Base-by-base conservation (phyloP, 129 eudicot genomes). In the Chrysanthemum makinoi region DNA sequence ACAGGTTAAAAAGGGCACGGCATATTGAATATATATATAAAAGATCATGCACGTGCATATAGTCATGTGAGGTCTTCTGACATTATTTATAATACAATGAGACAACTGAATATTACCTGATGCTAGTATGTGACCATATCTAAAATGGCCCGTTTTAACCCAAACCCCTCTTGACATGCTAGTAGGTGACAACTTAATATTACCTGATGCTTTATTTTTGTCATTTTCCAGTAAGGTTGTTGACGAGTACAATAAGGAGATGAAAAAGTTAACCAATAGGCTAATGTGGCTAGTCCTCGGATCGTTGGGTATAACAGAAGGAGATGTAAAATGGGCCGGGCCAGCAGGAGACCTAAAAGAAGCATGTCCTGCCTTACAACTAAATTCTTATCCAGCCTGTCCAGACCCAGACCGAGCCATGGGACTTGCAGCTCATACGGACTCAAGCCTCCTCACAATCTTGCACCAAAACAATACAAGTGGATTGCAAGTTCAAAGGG, bases 331-430 rank as follows among this genome's bases (percentile, higher is more conserved):
- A 39, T 89, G 95, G 95, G 83, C 80, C 0, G 70, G 74, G 19
- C 79, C 86, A 44, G 22, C 56, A 50, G 80, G 84, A 39, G 69
- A 73, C 14, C 68, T 77, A 53, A 72, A 77, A 47, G 88, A 51
- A 10, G 81, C 86, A 10, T 68, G 77, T 56, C 87, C 89, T 0
- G 99, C 85, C 19, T 72, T 88, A n/a, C 99, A 95, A 56, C 28
- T 95, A 17, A 95, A 95, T 60, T 95, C 91, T 5, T 95, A 95
- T 78, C 99, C 97, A 39, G 86, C 86, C 2, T 95, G 97, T 65
- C 99, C 99, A 1, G 97, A 95, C 54, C 99, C 99, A 14, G 95
- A 76, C 52, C 96, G 94, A 47, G 97, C 99, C 61, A 95, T 89
- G 95, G 97, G 95, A 20, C 84, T 90, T 2, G 88, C 90, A 1